These are phyloP conservation scores for Arthrocladium fulminans DNA, from an alignment of 2,329 filamentous ascomycete genomes.

Conservation along the genomic window DNA sequence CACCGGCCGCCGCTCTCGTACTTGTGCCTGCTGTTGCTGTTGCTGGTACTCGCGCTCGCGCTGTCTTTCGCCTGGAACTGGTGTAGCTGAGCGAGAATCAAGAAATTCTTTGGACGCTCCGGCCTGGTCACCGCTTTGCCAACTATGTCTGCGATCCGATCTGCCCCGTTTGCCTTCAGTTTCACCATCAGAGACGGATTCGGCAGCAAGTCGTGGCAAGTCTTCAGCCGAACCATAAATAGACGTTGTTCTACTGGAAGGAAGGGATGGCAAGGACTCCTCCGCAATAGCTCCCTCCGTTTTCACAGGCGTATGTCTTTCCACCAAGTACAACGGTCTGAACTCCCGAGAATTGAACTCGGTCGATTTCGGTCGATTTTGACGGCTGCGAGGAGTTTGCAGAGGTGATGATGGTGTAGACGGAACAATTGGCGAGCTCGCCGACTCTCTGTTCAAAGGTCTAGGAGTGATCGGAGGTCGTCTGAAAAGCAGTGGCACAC, in stretches of 20 bases:
- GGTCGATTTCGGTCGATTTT: conserved; percentile 40
- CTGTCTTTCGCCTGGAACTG: conserved; percentile 50
- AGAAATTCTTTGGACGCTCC: conserved; percentile 37
- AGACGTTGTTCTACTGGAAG: conserved; percentile 39
- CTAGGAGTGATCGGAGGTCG: conserved; percentile 38
- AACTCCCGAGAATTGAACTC: conserved; percentile 57
- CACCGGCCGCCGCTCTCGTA: conserved; percentile 28
- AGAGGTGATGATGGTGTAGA: conserved; percentile 35
- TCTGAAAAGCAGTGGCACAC: conserved; percentile 45
- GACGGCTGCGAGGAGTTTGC: conserved; percentile 29
- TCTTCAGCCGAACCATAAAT: conserved; percentile 39
- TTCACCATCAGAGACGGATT: conserved; percentile 24
- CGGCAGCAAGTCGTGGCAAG: conserved; percentile 15
- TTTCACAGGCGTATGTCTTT: conserved; percentile 46
- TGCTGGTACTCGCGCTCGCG: conserved; percentile 19
- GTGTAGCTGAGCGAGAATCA: conserved; percentile 59
- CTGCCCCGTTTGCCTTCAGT: conserved; percentile 22
- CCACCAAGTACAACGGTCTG: conserved; percentile 73
- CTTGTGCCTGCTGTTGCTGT: conserved; percentile 11
- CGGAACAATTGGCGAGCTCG: conserved; percentile 24
- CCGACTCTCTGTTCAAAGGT: conserved; percentile 33
- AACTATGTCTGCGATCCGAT: conserved; percentile 23
- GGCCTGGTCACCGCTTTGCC: conserved; percentile 13
- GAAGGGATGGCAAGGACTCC: conserved; percentile 41
- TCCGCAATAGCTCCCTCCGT: conserved; percentile 30